Evolutionary conservation across 441 rosid genomes (phyloP), one percentile per base, ranked within the genome.

Genomic region (Breynia disticha): DNA sequence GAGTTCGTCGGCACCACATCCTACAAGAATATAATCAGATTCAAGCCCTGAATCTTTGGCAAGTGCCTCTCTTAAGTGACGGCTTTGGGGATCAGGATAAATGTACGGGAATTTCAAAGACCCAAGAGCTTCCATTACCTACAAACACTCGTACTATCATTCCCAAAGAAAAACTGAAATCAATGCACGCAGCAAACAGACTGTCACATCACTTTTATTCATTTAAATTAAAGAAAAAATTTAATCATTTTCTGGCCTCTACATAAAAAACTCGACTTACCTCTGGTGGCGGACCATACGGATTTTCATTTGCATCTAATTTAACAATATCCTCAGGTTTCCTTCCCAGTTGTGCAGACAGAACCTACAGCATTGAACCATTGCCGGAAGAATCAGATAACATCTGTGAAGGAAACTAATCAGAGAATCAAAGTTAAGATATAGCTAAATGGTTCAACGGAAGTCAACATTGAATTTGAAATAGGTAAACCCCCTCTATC

Each of bases 281-380:
- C 93, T 87, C 95, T 1, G 98, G 95, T 64, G 98, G 98, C 53
- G 97, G 98, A 64, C 98, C 97, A 66, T 91, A 88, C 0, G 98
- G 98, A 60, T 88, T 88, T 76, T 91, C 98, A 73, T 91, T 91
- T 15, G 97, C 98, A 79, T 88, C 98, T 67, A 91, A 66, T 65
- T 91, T 91, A 57, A 91, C 74, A 55, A 88, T 91, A 69, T 91
- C 95, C 71, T 88, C 98, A 37, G 91, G 95, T 59, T 82, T 84
- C 74, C 95, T 79, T 69, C 97, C 97, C 57, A 86, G 79, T 48
- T 74, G 79, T 42, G 73, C 79, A 19, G 95, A 91, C 75, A 86
- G 68, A 50, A 91, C 90, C 95, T 91, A 73, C 47, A 49, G 52
- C 6, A 53, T 15, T 28, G 18, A 56, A 63, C 17, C 35, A 28